Percentiles rank a stretch among this genome's conserved stretches.
These are phyloP conservation scores for Aureobasidium vineae DNA, from an alignment of 2,329 filamentous ascomycete species.

Conservation along the genomic window DNA sequence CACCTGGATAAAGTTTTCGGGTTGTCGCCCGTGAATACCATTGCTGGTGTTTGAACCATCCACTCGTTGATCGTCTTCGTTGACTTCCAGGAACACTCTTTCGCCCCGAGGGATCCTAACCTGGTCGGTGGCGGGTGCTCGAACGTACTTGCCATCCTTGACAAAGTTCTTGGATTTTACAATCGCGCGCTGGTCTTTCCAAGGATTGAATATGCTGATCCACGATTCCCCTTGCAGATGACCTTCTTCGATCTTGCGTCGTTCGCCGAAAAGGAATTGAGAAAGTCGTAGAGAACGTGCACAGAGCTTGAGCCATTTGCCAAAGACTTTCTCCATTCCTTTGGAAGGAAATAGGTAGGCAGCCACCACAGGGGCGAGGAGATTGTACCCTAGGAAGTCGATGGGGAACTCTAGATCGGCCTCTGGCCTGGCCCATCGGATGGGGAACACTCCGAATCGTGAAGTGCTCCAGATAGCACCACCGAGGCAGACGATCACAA, in stretches of 20 bases:
- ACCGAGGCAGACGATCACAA: constrained; percentile 90
- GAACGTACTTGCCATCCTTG: constrained; percentile 77
- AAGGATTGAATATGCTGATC: constrained; percentile 31
- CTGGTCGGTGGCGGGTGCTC: constrained; percentile 91
- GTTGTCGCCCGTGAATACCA: constrained; percentile 39
- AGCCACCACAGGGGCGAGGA: constrained; percentile 84
- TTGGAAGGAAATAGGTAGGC: constrained; percentile 82
- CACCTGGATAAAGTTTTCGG: constrained; percentile 53
- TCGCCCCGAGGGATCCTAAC: constrained; percentile 87
- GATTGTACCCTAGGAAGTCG: constrained; percentile 94
- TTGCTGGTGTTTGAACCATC: constrained; percentile 50
- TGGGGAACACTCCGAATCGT: constrained; percentile 72
- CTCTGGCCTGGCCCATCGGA: constrained; percentile 90
- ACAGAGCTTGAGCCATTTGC: constrained; percentile 93
- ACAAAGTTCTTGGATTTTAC: constrained; percentile 50
- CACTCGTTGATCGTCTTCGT: constrained; percentile 62
- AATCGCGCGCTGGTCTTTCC: constrained; percentile 31
- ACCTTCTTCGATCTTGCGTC: constrained; percentile 78
- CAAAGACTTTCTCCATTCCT: constrained; percentile 78
- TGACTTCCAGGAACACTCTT: constrained; percentile 75
- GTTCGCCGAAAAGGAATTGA: constrained; percentile 89
- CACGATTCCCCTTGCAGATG: constrained; percentile 47
- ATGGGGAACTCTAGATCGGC: constrained; percentile 92
- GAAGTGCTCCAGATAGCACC: constrained; percentile 93
- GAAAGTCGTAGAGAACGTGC: constrained; percentile 77